Base-by-base conservation (phyloP, 2,329 filamentous ascomycete species). In the Leptographium flavum region DNA sequence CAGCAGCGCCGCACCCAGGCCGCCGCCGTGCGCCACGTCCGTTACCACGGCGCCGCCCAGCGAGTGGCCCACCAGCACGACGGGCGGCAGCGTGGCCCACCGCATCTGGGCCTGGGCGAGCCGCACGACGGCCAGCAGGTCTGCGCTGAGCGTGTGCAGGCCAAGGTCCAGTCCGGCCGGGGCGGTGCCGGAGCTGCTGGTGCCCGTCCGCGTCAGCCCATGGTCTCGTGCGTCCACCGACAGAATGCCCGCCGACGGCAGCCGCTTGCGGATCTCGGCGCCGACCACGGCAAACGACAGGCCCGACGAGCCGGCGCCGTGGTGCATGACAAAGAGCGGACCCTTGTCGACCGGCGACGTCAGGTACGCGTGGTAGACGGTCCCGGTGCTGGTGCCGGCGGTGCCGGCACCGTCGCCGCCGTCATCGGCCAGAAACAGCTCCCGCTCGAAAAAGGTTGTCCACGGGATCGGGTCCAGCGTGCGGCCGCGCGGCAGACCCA, bases 11-110 rank as follows among this genome's bases (percentile, higher is more conserved):
- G 65, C 60, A 2, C 82, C 84, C 31, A 94, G 65, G 33, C 70
- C 65, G 1, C 76, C 76, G 17, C 71, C 71, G 56, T 74, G 78
- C 13, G 88, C 87, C 46, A 93, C 69, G 56, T 94, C 79, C 0
- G 87, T 93, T 9, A 94, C 79, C 0, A 96, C 85, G 7, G 90
- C 90, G 14, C 92, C 92, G 44, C 92, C 92, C 3, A 96, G 75
- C 33, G 86, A 94, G 64, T 98, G 92, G 25, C 92, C 92, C 8
- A 98, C 79, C 1, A 96, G 74, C 25, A 96, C 66, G 22, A 90
- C 65, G 30, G 82, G 76, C 1, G 92, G 92, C 14, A 92, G 61
- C 4, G 68, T 64, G 1, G 71, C 56, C 90, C 90, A 96, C 39
- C 66, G 66, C 76, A 93, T 82, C 53, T 75, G 69, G 10, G 60